phyloP scores from a whole-genome alignment of 345 rosid species.

The Camelina hispida region DNA sequence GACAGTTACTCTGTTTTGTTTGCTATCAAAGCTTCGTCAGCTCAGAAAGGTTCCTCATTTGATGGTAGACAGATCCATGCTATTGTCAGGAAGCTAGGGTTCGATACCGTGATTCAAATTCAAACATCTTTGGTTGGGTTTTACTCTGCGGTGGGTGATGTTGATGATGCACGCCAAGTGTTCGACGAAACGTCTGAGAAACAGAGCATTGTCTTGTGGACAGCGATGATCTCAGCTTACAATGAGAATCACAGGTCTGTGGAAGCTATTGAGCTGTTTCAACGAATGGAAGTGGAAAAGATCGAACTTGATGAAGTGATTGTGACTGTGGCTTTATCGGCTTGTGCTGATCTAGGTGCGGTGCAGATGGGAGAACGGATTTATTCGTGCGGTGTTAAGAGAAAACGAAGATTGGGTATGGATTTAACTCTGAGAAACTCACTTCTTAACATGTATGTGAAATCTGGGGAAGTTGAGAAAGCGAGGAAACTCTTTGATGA shows the following conservation, averaged over 20 bases:
- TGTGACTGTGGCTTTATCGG: conserved; percentile 47
- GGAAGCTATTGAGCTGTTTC: conserved; percentile 43
- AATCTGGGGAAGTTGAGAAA: conserved; percentile 47
- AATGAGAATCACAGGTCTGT: conserved; percentile 31
- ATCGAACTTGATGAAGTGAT: conserved; percentile 48
- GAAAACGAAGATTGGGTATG: conserved; percentile 22
- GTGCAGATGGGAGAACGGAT: conserved; percentile 50
- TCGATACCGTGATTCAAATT: conserved; percentile 41
- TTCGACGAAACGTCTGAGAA: conserved; percentile 44
- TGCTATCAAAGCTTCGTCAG: conserved; percentile 45
- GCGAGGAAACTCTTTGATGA: conserved; percentile 47
- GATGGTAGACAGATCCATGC: conserved; percentile 45
- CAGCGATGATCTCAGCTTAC: conserved; percentile 47
- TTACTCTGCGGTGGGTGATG: conserved; percentile 29
- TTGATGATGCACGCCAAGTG: conserved; percentile 44
- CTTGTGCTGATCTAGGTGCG: conserved; percentile 53
- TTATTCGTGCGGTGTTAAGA: conserved; percentile 8
- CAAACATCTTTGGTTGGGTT: conserved; percentile 23
- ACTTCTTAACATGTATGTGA: conserved; percentile 50
- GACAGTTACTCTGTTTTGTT: conserved; percentile 52
- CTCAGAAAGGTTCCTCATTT: conserved; percentile 27
- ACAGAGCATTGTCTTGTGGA: conserved; percentile 39
- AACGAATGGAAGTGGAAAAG: conserved; percentile 41
- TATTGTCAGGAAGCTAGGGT: conserved; percentile 44
- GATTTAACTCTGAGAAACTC: conserved; percentile 46